Percentiles rank a stretch among this genome's conserved stretches.
Evolutionary conservation across 2,329 filamentous ascomycete species (phyloP).

Genomic region (Alternaria dauci): DNA sequence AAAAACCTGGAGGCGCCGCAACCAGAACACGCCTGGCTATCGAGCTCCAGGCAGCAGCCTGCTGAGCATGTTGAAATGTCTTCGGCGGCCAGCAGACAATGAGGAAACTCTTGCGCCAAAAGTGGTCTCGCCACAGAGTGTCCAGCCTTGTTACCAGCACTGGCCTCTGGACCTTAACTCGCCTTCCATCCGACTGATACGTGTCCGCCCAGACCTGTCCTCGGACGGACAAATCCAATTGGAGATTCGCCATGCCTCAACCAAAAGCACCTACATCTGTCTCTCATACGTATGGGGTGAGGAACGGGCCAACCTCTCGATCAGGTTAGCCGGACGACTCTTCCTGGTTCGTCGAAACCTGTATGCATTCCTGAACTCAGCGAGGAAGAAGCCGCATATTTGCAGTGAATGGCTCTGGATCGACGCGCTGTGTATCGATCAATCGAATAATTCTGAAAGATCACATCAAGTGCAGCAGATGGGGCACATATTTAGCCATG

Average conservation of each 20-base stretch:
- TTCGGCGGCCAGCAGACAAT: neutral
- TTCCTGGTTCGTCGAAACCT: neutral
- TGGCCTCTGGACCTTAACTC: neutral
- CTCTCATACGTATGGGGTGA: neutral
- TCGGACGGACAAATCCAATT: neutral
- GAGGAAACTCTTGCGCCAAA: neutral
- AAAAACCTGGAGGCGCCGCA: neutral
- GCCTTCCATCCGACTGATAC: neutral
- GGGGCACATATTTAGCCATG: neutral
- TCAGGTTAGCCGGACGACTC: neutral
- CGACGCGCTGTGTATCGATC: neutral
- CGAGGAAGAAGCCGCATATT: neutral
- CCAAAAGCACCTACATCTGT: neutral
- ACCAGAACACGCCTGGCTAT: neutral
- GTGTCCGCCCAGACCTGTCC: neutral
- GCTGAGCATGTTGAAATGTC: neutral
- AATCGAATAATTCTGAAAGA: neutral
- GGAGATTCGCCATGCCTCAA: neutral
- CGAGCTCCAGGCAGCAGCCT: neutral
- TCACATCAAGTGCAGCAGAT: neutral
- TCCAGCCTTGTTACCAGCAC: neutral
- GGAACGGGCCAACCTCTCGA: fast-evolving
- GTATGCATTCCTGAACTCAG: neutral
- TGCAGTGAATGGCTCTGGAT: neutral
- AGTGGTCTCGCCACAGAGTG: neutral